Evolutionary conservation across 768 basidiomycete genomes (phyloP), one percentile per base, ranked within the genome.

Genomic region (Tephrocybe sp.): DNA sequence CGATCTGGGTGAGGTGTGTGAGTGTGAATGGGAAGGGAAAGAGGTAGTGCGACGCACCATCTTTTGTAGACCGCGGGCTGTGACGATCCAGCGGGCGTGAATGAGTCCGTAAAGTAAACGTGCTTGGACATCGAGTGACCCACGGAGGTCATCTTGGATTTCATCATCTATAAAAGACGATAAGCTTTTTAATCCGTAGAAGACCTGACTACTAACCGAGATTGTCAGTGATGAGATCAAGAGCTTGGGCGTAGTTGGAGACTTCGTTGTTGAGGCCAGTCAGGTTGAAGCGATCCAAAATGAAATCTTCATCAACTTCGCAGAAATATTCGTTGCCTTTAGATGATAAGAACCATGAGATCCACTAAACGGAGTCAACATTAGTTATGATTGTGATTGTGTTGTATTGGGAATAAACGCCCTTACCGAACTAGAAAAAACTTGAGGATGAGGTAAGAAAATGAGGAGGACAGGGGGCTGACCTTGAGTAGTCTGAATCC

Each of bases 291-390:
- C 95, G 83, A 72, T 98, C 96, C 49, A 97, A 79, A 62, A 99
- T 98, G 68, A 98, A 98, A 70, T 98, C 96, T 64, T 98, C 97
- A 66, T 98, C 97, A 55, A 98, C 93, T 75, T 98, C 95, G 68
- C 96, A 97, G 63, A 98, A 98, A 74, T 99, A 99, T 73, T 99
- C 97, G 67, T 99, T 98, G 51, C 97, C 95, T 67, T 97, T 97
- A 16, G 92, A 94, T 17, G 92, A 91, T 5, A 98, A 75, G 63
- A 98, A 97, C 94, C 94, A 98, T 3, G 93, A 92, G 60, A 96
- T 95, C 94, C 94, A 98, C 92, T 95, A 57, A n/a, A n/a, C n/a
- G n/a, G n/a, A n/a, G 38, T 46, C 20, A 43, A 51, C 47, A 7
- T 26, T 26, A n/a, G 3, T 22, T 20, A 26, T 50, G 43, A 53